Evolutionary conservation across 805 yeast species (phyloP), one percentile per base, ranked within the genome.

Genomic region (Groenewaldozyma tartarivorans): DNA sequence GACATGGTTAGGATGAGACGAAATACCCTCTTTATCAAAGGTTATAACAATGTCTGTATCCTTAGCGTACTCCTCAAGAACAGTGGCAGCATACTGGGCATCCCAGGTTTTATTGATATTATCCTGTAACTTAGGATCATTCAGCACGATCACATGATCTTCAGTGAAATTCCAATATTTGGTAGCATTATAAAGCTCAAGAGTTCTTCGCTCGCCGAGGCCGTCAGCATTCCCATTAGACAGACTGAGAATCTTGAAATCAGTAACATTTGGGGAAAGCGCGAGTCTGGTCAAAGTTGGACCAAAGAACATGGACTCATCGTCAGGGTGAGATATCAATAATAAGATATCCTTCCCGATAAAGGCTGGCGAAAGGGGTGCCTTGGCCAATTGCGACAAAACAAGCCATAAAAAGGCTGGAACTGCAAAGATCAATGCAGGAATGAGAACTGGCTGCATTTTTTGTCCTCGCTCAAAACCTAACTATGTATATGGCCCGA

Each of bases 261-360:
- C 48, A 52, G 80, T 81, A 40, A 66, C 56, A 49, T 73, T 65
- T 37, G 67, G 60, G 1, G 69, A 61, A 45, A 71, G 70, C 6
- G 68, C 48, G n/a, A 69, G 47, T 47, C 75, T 79, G 5, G 73
- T 58, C 24, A 87, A 48, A 0, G 88, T 67, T 0, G 98, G 98
- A 1, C 86, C 76, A 54, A 92, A 92, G 61, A 92, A 92, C 98
- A 92, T 92, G 39, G 86, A 88, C 61, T 92, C 99, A 59, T 92
- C 99, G 60, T 92, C 99, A 0, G 99, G 99, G 60, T 92, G 99
- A 0, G 95, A 96, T 32, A 87, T 79, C 9, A 90, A 63, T 35
- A 79, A 63, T 21, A 59, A 45, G 24, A 61, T 43, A 17, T 52
- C 41, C 39, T 49, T 45, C 44, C 45, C 45, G 30, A 35, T n/a